These are phyloP conservation scores for Starmerella etchellsii DNA, from an alignment of 805 yeast species.

Conservation along the genomic window DNA sequence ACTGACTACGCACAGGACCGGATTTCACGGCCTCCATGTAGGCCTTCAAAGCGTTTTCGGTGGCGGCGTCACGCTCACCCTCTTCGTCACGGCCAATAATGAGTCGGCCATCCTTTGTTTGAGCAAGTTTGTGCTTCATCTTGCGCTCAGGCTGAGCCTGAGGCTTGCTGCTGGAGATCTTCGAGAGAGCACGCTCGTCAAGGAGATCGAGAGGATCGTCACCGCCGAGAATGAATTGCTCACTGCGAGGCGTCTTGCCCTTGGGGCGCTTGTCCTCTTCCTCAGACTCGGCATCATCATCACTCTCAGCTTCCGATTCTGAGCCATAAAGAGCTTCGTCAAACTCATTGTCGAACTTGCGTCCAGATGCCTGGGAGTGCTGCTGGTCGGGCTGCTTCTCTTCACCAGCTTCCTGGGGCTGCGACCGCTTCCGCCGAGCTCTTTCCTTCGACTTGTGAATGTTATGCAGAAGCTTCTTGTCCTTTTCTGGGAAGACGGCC, in stretches of 20 bases:
- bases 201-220: constrained; percentile 75
- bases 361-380: constrained; percentile 28
- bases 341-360: constrained; percentile 68
- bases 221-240: constrained; percentile 57
- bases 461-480: constrained; percentile 66
- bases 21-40: constrained; percentile 86
- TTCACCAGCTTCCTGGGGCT: constrained; percentile 32
- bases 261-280: background rate
- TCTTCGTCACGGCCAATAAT: constrained; percentile 43
- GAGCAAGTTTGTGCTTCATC: constrained; percentile 24
- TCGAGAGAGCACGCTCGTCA: constrained; percentile 72
- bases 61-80: constrained; percentile 21
- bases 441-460: constrained; percentile 78
- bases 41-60: constrained; percentile 61
- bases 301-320: constrained; percentile 38
- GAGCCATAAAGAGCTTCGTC: constrained; percentile 82
- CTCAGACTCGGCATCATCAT: constrained; percentile 1
- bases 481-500: constrained; percentile 78
- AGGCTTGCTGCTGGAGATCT: constrained; percentile 81
- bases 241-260: constrained; percentile 23
- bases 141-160: constrained; percentile 34
- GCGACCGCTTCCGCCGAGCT: constrained; percentile 53
- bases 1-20: constrained; percentile 90
- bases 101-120: constrained; percentile 50
- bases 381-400: constrained; percentile 41